Evolutionary conservation across 2,329 filamentous ascomycete species (phyloP).

Genomic region (Incumbomyces lentus): DNA sequence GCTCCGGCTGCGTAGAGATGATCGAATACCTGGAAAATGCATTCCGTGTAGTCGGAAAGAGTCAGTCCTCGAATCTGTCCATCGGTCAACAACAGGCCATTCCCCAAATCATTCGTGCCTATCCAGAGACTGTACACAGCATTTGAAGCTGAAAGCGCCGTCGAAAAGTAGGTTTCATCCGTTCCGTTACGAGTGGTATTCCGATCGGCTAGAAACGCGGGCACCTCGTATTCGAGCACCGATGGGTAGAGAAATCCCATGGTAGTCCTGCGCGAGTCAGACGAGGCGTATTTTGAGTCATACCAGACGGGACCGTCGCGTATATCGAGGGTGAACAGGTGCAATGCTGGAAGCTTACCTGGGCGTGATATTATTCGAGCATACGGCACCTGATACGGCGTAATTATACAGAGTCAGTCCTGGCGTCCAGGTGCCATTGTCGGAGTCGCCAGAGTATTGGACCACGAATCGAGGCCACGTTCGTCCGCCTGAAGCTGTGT

Average conservation of each 20-base stretch:
- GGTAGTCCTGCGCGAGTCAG: conserved; percentile 31
- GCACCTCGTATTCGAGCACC: conserved; percentile 51
- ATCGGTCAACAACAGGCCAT: conserved; percentile 55
- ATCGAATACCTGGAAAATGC: conserved; percentile 55
- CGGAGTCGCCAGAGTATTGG: conserved; percentile 45
- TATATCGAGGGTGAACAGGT: neutral
- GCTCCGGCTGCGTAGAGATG: conserved; percentile 55
- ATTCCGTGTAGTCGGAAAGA: conserved; percentile 56
- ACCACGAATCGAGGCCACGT: conserved; percentile 60
- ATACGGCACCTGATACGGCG: conserved; percentile 62
- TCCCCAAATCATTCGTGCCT: conserved; percentile 68
- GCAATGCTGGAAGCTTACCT: conserved; percentile 3
- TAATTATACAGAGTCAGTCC: conserved; percentile 47
- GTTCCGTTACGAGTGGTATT: conserved; percentile 12
- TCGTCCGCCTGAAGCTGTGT: conserved; percentile 54
- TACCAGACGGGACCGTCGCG: no score
- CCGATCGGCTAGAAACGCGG: conserved; percentile 45
- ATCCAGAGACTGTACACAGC: conserved; percentile 68
- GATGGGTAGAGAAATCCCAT: conserved; percentile 49
- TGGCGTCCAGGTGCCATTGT: conserved; percentile 30
- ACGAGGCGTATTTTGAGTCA: no score
- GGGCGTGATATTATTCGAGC: conserved; percentile 57
- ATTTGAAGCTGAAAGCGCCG: conserved; percentile 9
- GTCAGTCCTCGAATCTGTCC: conserved; percentile 49
- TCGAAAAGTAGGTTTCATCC: conserved; percentile 11